Conservation (phyloP, 768 basidiomycete species). For the Phlegmacium glaucopus region DNA sequence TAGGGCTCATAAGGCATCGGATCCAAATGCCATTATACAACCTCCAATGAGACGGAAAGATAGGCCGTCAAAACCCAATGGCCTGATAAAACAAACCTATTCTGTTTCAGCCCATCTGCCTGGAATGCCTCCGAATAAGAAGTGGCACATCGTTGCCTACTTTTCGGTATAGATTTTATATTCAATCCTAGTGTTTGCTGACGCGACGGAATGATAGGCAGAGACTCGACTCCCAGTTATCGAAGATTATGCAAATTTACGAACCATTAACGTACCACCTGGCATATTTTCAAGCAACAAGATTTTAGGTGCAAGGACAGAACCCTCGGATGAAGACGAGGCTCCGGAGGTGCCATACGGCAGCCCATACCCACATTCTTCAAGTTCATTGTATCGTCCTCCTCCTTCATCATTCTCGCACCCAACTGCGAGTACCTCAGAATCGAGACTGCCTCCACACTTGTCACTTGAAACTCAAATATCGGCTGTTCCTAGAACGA, state of each 20-base stretch:
- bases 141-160: slow-evolving; percentile 86
- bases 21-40: slow-evolving; percentile 55
- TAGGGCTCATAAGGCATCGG: slow-evolving; percentile 58
- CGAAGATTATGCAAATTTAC: slow-evolving; percentile 73
- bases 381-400: slow-evolving; percentile 12
- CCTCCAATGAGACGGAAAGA: slow-evolving; percentile 70
- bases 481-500: too few species aligned
- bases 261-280: slow-evolving; percentile 60
- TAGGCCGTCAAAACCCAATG: slow-evolving; percentile 72
- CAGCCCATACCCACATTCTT: too few species aligned
- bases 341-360: slow-evolving; percentile 31
- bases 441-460: too few species aligned
- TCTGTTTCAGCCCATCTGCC: slow-evolving; percentile 71
- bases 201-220: slow-evolving; percentile 52
- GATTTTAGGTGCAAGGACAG: slow-evolving; percentile 36
- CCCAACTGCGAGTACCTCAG: too few species aligned
- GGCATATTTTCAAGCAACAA: slow-evolving; percentile 76
- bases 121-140: slow-evolving; percentile 52
- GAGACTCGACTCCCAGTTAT: slow-evolving; percentile 68
- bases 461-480: too few species aligned
- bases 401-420: slow-evolving; percentile 11
- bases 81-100: slow-evolving; percentile 85
- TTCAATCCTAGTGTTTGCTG: slow-evolving; percentile 3
- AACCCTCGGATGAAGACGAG: slow-evolving; percentile 46
- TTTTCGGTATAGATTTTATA: slow-evolving; percentile 49